phyloP scores from a whole-genome alignment of 1,139 yeast species.

The Geotrichum macrosporum region DNA sequence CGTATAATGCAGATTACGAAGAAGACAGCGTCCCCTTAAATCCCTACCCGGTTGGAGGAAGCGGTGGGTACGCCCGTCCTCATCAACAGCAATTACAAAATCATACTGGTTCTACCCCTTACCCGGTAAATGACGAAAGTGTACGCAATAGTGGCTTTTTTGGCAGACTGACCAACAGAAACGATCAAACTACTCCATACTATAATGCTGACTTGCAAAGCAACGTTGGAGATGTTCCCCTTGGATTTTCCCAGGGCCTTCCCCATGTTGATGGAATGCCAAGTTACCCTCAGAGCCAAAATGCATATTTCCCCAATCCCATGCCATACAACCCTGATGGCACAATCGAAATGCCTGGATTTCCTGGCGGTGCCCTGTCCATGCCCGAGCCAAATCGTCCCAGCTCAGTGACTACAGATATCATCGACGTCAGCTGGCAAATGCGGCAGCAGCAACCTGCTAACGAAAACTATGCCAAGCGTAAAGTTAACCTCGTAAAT shows the following conservation, averaged over 20 bases:
- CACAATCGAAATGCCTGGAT: too few relatives aligned
- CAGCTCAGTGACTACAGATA: slow-evolving; percentile 13
- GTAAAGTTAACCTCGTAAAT: slow-evolving; percentile 59
- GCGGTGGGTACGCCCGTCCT: slow-evolving; percentile 1
- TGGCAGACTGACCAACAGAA: slow-evolving; percentile 15
- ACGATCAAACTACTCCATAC: slow-evolving; percentile 1
- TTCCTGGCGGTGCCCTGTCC: slow-evolving; percentile 23
- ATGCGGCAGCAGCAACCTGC: slow-evolving; percentile 40
- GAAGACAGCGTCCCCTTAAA: slow-evolving; percentile 17
- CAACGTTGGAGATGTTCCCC: neutral
- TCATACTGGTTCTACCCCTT: slow-evolving; percentile 1
- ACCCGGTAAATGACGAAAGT: slow-evolving; percentile 12
- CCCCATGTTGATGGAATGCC: slow-evolving; percentile 15
- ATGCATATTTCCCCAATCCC: slow-evolving; percentile 18
- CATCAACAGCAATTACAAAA: neutral
- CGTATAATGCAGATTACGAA: slow-evolving; percentile 11
- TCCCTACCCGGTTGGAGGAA: slow-evolving; percentile 12
- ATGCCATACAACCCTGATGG: slow-evolving; percentile 21
- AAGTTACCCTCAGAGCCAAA: neutral
- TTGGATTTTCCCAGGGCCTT: slow-evolving; percentile 10
- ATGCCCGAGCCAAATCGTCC: slow-evolving; percentile 18
- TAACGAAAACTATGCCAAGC: slow-evolving; percentile 57
- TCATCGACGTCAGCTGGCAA: slow-evolving; percentile 24
- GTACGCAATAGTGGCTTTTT: slow-evolving; percentile 12
- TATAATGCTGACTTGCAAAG: neutral